Evolutionary conservation across 2,329 filamentous ascomycete species (phyloP).

Genomic region (Bimuria novae-zelandiae): DNA sequence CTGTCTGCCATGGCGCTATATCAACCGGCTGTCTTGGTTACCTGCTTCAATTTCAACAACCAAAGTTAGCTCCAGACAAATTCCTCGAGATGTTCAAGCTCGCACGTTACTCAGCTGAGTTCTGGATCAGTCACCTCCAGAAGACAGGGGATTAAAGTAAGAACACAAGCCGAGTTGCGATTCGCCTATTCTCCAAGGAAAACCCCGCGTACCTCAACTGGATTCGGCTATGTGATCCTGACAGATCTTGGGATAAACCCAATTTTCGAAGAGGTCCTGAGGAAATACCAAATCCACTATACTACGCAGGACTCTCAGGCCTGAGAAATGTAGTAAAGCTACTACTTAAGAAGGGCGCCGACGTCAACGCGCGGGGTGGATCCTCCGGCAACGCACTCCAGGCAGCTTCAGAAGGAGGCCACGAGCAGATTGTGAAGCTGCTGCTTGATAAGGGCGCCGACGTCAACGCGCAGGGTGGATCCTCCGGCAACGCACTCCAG

Average conservation of each 20-base stretch:
- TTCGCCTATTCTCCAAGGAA: constrained; percentile 19
- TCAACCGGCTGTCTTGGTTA: constrained; percentile 22
- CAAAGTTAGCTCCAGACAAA: not conserved
- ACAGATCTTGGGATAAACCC: constrained; percentile 9
- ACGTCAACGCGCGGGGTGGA: too few relatives aligned
- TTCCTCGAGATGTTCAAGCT: constrained; percentile 12
- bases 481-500: not conserved
- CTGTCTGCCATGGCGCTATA: constrained; percentile 14
- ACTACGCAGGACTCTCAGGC: not conserved
- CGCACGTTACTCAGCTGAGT: constrained; percentile 22
- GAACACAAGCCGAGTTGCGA: not conserved
- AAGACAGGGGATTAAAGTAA: not conserved
- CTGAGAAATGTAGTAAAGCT: too few relatives aligned
- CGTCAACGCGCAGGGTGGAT: too few relatives aligned
- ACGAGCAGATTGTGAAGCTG: too few relatives aligned
- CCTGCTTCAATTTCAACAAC: constrained; percentile 19
- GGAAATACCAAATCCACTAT: constrained; percentile 12
- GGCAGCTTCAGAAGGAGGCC: too few relatives aligned
- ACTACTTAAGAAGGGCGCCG: too few relatives aligned
- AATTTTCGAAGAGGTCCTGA: constrained; percentile 6
- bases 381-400: too few relatives aligned
- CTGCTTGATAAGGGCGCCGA: too few relatives aligned
- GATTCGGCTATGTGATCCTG: constrained; percentile 24
- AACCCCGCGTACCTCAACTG: constrained; percentile 25
- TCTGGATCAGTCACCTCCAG: constrained; percentile 20